Conservation (phyloP, 352 stramenopile genomes). For the Globisporangium polare region DNA sequence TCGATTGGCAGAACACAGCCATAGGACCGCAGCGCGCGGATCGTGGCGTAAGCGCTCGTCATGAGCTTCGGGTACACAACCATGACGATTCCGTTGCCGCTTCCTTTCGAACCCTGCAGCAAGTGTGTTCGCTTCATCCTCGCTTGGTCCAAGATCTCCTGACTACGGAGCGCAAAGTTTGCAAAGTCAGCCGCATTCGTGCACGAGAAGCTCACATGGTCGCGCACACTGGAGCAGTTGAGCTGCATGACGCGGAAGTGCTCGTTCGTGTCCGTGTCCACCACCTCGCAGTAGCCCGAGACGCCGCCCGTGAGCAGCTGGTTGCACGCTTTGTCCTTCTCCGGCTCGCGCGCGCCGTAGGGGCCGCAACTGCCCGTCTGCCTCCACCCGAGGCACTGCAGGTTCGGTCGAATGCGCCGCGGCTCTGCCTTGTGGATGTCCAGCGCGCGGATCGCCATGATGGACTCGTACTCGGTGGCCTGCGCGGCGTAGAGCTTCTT, state of each 20-base stretch:
- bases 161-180: conserved; percentile 45
- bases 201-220: conserved; percentile 53
- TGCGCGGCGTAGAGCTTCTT: conserved; percentile 30
- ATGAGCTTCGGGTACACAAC: conserved; percentile 70
- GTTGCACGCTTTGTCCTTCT: conserved; percentile 44
- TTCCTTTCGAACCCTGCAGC: conserved; percentile 26
- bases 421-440: conserved; percentile 31
- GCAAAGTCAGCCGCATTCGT: conserved; percentile 53
- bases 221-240: conserved; percentile 47
- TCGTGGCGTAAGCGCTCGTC: conserved; percentile 60
- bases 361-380: conserved; percentile 45
- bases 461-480: conserved; percentile 32
- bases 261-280: conserved; percentile 48
- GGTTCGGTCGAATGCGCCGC: conserved; percentile 26
- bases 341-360: conserved; percentile 41
- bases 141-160: conserved; percentile 29
- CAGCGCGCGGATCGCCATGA: conserved; percentile 23
- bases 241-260: conserved; percentile 72
- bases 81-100: conserved; percentile 58
- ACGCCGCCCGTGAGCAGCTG: conserved; percentile 34
- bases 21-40: conserved; percentile 39
- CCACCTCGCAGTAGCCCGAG: conserved; percentile 65
- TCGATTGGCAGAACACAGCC: conserved; percentile 67
- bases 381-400: conserved; percentile 66
- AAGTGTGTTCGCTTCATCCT: conserved; percentile 9